Evolutionary conservation across 2,329 filamentous ascomycete species (phyloP).

Genomic region (Aureobasidium vineae): DNA sequence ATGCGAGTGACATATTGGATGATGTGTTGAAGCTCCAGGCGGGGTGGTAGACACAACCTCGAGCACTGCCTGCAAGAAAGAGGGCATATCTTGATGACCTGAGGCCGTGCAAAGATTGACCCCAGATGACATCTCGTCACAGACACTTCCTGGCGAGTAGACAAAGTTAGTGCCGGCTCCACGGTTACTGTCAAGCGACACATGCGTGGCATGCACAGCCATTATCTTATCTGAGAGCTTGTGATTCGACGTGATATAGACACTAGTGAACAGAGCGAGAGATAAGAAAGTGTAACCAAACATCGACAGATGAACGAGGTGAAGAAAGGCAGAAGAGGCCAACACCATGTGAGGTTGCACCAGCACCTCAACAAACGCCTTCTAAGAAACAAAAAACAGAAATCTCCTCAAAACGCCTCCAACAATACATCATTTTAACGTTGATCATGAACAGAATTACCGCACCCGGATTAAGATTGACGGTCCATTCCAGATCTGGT

Average conservation of each 20-base stretch:
- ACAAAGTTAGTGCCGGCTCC: neutral
- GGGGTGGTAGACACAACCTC: no score
- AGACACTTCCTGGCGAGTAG: neutral
- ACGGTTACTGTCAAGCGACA: neutral
- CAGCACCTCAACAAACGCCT: neutral
- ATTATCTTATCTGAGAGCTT: neutral
- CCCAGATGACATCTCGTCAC: neutral
- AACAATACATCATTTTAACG: constrained; percentile 6
- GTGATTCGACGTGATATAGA: constrained; percentile 13
- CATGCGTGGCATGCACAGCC: neutral
- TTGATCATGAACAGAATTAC: constrained; percentile 7
- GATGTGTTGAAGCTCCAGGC: no score
- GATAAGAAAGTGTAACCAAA: neutral
- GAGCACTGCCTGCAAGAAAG: neutral
- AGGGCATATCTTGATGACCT: no score
- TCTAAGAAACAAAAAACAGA: neutral
- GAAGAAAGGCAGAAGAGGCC: neutral
- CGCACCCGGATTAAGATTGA: neutral
- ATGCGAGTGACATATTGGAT: no score
- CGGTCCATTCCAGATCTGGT: constrained; percentile 6
- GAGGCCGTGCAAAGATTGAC: neutral
- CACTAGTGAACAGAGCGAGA: neutral
- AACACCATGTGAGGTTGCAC: neutral
- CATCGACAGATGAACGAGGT: neutral
- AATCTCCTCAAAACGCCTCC: neutral